Evolutionary conservation across 2,329 filamentous ascomycete species (phyloP).

Genomic region (Neonectria ditissima): DNA sequence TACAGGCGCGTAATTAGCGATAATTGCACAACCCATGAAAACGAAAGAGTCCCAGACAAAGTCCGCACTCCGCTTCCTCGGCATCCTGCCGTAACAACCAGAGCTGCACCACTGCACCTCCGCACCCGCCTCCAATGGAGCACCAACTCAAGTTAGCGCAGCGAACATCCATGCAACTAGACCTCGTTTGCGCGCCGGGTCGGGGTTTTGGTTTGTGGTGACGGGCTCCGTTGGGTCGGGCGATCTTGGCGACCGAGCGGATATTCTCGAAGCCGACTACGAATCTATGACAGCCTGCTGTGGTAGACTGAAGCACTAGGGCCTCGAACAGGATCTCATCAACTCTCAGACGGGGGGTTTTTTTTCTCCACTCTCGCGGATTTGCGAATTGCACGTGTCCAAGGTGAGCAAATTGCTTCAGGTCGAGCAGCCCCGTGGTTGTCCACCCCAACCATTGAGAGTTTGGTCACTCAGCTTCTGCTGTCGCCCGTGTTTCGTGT

Average conservation of each 20-base stretch:
- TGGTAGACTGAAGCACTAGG: not conserved
- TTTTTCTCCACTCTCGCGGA: slow-evolving; percentile 20
- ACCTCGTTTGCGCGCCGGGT: slow-evolving; percentile 8
- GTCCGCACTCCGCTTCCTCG: not conserved
- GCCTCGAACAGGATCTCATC: slow-evolving; percentile 7
- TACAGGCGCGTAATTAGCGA: slow-evolving; percentile 44
- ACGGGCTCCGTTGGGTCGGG: slow-evolving; percentile 39
- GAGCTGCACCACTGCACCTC: not conserved
- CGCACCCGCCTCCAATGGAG: slow-evolving; percentile 16
- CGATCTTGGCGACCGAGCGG: slow-evolving; percentile 37
- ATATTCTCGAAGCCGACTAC: slow-evolving; percentile 3
- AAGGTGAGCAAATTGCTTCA: slow-evolving; percentile 42
- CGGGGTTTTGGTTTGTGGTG: slow-evolving; percentile 32
- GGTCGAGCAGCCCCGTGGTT: slow-evolving; percentile 31
- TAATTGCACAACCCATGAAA: slow-evolving; percentile 33
- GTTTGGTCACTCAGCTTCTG: slow-evolving; percentile 25
- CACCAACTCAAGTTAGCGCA: slow-evolving; percentile 18
- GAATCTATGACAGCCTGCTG: not conserved
- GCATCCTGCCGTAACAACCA: not conserved
- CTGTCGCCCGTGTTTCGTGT: slow-evolving; percentile 24
- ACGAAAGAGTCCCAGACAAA: not conserved
- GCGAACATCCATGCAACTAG: not conserved
- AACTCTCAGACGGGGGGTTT: slow-evolving; percentile 39
- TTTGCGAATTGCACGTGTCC: slow-evolving; percentile 23
- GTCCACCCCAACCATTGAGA: slow-evolving; percentile 24